These are phyloP conservation scores for Pseudogymnoascus sp. DNA, from an alignment of 2,329 filamentous ascomycete species.

Conservation along the genomic window DNA sequence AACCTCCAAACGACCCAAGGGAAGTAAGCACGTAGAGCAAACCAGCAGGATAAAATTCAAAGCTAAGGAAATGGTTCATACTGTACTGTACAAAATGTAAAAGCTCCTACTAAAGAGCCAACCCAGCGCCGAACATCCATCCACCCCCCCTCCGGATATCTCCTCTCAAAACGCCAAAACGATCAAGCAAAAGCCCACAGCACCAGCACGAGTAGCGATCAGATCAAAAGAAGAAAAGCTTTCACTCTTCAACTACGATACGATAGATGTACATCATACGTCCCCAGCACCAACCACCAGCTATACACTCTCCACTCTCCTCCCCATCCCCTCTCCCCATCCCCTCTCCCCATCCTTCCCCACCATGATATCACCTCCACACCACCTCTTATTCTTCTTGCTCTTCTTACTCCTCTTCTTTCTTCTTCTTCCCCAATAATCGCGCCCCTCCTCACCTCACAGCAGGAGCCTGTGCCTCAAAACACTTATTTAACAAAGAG, in stretches of 20 bases:
- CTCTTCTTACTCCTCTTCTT: not conserved
- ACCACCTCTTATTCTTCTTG: not conserved
- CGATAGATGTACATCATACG: slow-evolving; percentile 1
- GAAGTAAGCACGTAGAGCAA: not conserved
- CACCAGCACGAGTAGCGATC: not conserved
- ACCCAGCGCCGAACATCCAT: not conserved
- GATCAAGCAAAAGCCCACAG: not conserved
- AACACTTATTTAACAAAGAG: slow-evolving; percentile 1
- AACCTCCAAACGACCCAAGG: not conserved
- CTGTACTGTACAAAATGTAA: not conserved
- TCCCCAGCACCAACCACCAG: not conserved
- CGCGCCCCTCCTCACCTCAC: not conserved
- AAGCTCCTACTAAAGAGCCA: not conserved
- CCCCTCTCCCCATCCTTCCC: not conserved
- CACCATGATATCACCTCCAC: not conserved
- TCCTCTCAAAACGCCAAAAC: not conserved
- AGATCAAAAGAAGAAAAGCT: not conserved
- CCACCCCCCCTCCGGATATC: not conserved
- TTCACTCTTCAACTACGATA: not conserved
- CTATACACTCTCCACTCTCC: not conserved
- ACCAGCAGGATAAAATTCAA: not conserved
- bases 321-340: not conserved
- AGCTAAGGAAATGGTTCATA: not conserved
- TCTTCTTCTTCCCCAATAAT: not conserved
- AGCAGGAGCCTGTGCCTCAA: not conserved